Evolutionary conservation across 768 basidiomycete species (phyloP), one percentile per base, ranked within the genome.

Genomic region (Vishniacozyma victoriae): DNA sequence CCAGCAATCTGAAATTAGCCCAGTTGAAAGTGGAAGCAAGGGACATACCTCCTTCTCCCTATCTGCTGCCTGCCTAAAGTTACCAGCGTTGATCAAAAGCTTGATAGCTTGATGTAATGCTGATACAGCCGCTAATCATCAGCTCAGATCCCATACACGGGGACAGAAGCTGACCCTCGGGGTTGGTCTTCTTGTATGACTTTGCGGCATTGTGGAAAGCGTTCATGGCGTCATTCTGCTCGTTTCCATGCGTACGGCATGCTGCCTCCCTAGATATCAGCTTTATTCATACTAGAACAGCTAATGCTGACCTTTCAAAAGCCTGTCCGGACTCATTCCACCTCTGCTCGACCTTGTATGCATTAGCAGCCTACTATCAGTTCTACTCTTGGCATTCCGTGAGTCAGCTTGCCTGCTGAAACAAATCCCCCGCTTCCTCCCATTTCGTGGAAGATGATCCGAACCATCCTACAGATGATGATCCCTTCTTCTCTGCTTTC

Each of bases 131-230:
- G 91, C 95, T 95, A 67, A 11, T n/a, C 60, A n/a, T 46, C 44
- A 53, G 35, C 44, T 13, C 25, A 31, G 44, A 20, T 41, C 23
- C 11, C n/a, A 2, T 13, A 9, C n/a, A 38, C 12, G 33, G 33
- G 52, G 16, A 39, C 20, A 26, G 37, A 18, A 73, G n/a, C 83
- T 69, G 69, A 95, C 93, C 76, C 59, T 89, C 85, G 78, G 76
- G 91, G 70, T 79, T 82, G 20, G 83, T 85, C 73, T 86, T 79
- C 77, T 96, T 99, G 78, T 87, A 99, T 11, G 86, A 83, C 75
- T 97, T 97, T 26, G 88, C 84, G 12, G 95, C 92, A 69, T 93
- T 95, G 87, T 93, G 96, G 85, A 86, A 97, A 7, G 92, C 92
- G 68, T 92, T 93, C 18, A 91, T 86, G n/a, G 93, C 92, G 59